Evolutionary conservation across 2,329 filamentous ascomycete species (phyloP).

Genomic region (Neurospora sp.): DNA sequence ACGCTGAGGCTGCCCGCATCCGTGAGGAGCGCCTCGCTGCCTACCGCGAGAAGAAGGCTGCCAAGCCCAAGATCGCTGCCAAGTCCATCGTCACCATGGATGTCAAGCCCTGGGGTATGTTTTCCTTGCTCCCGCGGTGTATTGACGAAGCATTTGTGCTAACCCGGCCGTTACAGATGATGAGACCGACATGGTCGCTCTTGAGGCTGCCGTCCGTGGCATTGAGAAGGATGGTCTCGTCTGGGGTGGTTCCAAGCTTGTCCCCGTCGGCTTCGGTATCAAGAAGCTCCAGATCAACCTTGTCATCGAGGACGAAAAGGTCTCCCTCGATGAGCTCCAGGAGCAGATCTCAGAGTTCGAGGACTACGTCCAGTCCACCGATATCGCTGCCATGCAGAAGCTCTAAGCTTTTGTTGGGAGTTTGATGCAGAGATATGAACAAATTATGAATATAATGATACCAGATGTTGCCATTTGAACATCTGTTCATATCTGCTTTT

Average conservation of each 20-base stretch:
- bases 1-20: slow-evolving; percentile 72
- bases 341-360: slow-evolving; percentile 73
- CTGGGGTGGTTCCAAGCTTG: slow-evolving; percentile 87
- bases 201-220: slow-evolving; percentile 70
- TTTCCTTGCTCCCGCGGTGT: slow-evolving; percentile 1
- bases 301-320: slow-evolving; percentile 93
- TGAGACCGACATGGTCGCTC: slow-evolving; percentile 79
- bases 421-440: slow-evolving; percentile 8
- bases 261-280: slow-evolving; percentile 92
- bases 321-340: slow-evolving; percentile 80
- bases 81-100: slow-evolving; percentile 96
- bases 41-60: slow-evolving; percentile 95
- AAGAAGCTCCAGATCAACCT: slow-evolving; percentile 99
- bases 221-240: slow-evolving; percentile 91
- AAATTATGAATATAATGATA: slow-evolving; percentile 10
- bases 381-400: slow-evolving; percentile 88
- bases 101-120: slow-evolving; percentile 97
- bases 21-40: slow-evolving; percentile 85
- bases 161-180: slow-evolving; percentile 49
- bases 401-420: slow-evolving; percentile 45
- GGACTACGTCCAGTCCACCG: slow-evolving; percentile 92
- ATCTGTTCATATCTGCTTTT: not conserved
- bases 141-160: slow-evolving; percentile 8
- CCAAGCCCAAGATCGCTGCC: slow-evolving; percentile 81
- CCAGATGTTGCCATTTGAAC: not conserved